Percentiles rank a stretch among this genome's conserved stretches.
Conservation (phyloP, 2,329 filamentous ascomycete genomes). For the Diaporthe aspalathi region DNA sequence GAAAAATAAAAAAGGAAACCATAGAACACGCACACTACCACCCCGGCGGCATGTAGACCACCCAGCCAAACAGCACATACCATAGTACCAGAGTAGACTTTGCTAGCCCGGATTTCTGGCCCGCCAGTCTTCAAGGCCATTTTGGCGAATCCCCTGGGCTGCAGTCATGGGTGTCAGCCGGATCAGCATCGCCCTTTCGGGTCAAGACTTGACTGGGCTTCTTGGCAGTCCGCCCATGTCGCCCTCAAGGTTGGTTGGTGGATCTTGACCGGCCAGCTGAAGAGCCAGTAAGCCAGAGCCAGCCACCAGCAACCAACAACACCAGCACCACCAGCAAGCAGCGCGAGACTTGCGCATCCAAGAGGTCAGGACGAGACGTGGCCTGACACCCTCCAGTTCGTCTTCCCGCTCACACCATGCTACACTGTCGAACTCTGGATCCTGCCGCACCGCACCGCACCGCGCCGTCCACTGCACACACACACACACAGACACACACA, state of each 20-base stretch:
- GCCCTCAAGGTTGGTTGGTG: constrained; percentile 13
- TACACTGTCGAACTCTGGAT: constrained; percentile 20
- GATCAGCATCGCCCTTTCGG: constrained; percentile 13
- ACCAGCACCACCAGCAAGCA: too few relatives aligned
- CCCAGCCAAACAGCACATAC: too few relatives aligned
- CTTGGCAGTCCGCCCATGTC: constrained; percentile 5
- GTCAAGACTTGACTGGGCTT: constrained; percentile 15
- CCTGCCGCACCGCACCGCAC: constrained; percentile 11
- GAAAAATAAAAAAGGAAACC: neutral
- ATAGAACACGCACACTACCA: neutral
- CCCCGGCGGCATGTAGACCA: neutral
- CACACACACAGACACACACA: too few relatives aligned
- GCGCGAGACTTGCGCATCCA: too few relatives aligned
- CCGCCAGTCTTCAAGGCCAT: too few relatives aligned
- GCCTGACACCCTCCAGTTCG: neutral
- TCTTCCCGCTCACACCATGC: constrained; percentile 30
- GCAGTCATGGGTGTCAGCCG: constrained; percentile 13
- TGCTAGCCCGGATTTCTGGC: neutral
- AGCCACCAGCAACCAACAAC: neutral
- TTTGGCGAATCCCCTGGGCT: neutral
- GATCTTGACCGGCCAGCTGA: neutral
- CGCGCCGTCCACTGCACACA: neutral
- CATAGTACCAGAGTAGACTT: too few relatives aligned
- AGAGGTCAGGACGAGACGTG: too few relatives aligned
- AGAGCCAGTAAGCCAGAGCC: neutral